These are phyloP conservation scores for Acaromyces ingoldii DNA, from an alignment of 1,284 basidiomycete genomes.

Conservation along the genomic window DNA sequence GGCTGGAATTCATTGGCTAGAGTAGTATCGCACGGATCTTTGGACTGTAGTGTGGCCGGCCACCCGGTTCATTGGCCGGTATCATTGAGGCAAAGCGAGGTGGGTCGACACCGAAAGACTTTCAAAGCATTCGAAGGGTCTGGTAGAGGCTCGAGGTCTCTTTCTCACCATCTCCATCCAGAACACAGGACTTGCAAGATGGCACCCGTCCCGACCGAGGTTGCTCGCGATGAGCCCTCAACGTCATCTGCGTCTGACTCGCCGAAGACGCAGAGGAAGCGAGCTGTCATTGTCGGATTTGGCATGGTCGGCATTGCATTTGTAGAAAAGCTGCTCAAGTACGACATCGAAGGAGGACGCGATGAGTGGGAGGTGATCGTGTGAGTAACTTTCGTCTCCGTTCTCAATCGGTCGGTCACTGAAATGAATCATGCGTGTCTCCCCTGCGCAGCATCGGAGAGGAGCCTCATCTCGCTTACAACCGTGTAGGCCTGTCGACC, in stretches of 20 bases:
- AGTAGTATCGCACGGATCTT: no score
- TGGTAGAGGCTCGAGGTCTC: no score
- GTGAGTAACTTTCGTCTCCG: slow-evolving; percentile 3
- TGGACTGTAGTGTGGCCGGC: no score
- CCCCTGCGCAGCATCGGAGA: slow-evolving; percentile 56
- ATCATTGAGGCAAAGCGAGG: no score
- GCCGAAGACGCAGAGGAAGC: slow-evolving; percentile 25
- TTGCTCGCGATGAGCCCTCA: not conserved
- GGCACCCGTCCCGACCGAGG: not conserved
- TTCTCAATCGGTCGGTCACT: not conserved
- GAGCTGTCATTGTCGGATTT: slow-evolving; percentile 61
- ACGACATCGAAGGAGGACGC: slow-evolving; percentile 26
- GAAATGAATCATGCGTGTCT: not conserved
- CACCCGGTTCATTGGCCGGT: no score
- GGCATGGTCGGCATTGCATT: slow-evolving; percentile 67
- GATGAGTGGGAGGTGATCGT: slow-evolving; percentile 33
- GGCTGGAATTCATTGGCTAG: no score
- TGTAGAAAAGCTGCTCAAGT: slow-evolving; percentile 41
- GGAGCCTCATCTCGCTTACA: slow-evolving; percentile 62
- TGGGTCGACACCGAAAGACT: no score
- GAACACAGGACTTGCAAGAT: not conserved
- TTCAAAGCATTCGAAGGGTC: no score
- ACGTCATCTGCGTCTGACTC: not conserved
- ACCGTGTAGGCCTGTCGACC: slow-evolving; percentile 62
- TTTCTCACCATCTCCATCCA: no score